These are phyloP conservation scores for Carex kokanica DNA, from an alignment of 176 grass and related monocot genomes.

Conservation along the genomic window DNA sequence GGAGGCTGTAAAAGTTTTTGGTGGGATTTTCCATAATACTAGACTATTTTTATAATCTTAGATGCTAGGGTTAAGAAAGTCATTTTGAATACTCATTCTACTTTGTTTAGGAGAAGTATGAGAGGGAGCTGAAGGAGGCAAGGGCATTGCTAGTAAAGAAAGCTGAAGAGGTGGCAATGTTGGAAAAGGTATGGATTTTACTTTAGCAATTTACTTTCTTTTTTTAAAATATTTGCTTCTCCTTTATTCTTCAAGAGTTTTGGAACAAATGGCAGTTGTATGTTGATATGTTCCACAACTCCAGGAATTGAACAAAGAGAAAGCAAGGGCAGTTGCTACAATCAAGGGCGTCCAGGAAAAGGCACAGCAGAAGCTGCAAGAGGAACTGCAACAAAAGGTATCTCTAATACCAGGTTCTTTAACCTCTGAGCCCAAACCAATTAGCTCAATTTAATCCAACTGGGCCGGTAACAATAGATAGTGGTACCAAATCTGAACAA, in stretches of 20 bases:
- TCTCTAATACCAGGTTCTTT: background rate
- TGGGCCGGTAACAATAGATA: background rate
- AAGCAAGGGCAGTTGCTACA: constrained; percentile 45
- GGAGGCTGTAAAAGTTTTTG: background rate
- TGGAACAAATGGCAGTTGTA: background rate
- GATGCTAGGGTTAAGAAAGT: background rate
- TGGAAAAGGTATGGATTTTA: constrained; percentile 60
- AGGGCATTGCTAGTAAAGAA: constrained; percentile 73
- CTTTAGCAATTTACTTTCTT: constrained; percentile 5
- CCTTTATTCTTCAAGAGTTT: constrained; percentile 22
- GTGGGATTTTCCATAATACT: background rate
- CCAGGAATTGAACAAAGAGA: constrained; percentile 93
- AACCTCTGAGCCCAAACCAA: background rate
- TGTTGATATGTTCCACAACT: background rate
- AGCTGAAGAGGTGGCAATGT: constrained; percentile 82
- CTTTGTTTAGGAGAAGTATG: constrained; percentile 78
- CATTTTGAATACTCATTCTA: constrained; percentile 6
- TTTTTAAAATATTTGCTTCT: constrained; percentile 28
- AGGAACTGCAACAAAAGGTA: constrained; percentile 78
- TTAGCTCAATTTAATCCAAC: background rate
- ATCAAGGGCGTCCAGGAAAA: constrained; percentile 74
- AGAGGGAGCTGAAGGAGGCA: constrained; percentile 87
- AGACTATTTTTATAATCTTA: background rate
- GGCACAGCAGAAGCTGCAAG: constrained; percentile 55
- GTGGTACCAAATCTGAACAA: background rate